phyloP scores from a whole-genome alignment of 345 rosid species.

The Laguncularia racemosa region DNA sequence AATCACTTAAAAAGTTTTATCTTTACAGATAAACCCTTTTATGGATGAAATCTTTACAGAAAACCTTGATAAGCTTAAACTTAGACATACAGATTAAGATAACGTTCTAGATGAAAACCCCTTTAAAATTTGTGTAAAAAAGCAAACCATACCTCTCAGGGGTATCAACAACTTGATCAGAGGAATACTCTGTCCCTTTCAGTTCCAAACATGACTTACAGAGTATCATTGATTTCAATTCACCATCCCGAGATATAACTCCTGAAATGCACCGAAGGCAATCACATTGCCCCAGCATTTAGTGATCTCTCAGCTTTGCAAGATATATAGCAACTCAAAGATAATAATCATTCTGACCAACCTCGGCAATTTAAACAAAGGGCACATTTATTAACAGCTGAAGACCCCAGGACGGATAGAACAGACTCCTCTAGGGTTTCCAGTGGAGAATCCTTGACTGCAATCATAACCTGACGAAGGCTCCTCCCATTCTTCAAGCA shows the following conservation, averaged over 20 bases:
- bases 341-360: constrained; percentile 23
- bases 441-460: constrained; percentile 55
- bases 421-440: constrained; percentile 54
- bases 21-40: too few species aligned
- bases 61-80: too few species aligned
- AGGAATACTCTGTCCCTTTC: constrained; percentile 24
- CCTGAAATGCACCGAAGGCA: constrained; percentile 30
- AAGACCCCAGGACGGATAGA: constrained; percentile 33
- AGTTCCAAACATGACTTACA: constrained; percentile 50
- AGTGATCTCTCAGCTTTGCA: not conserved
- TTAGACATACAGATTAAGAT: not conserved
- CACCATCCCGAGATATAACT: constrained; percentile 18
- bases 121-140: not conserved
- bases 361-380: constrained; percentile 89
- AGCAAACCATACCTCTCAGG: constrained; percentile 23
- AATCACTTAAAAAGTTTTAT: too few species aligned
- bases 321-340: constrained; percentile 4
- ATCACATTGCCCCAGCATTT: not conserved
- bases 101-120: not conserved
- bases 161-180: constrained; percentile 18
- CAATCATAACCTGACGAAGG: constrained; percentile 82
- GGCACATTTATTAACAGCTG: constrained; percentile 37
- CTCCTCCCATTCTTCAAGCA: constrained; percentile 62
- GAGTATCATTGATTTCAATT: constrained; percentile 29
- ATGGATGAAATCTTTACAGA: too few species aligned